Percentiles rank a stretch among this genome's conserved stretches.
These are phyloP conservation scores for Nitzschia palea DNA, from an alignment of 108 stramenopile genomes.

Conservation along the genomic window DNA sequence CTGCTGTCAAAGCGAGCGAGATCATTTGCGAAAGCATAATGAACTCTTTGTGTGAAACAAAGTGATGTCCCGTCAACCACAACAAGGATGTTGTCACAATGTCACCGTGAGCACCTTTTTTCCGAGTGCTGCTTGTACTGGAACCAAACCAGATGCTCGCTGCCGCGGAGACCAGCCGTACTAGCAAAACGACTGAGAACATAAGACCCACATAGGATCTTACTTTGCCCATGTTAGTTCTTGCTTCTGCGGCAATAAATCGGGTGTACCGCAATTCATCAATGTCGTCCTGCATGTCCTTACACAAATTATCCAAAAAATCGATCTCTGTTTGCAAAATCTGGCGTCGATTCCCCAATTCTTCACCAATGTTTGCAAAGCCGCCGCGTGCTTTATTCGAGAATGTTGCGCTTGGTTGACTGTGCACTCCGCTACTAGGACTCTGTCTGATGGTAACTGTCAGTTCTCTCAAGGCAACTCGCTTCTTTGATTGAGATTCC, in stretches of 20 bases:
- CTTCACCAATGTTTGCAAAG: slow-evolving; percentile 34
- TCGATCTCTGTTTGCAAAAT: slow-evolving; percentile 50
- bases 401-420: slow-evolving; percentile 7
- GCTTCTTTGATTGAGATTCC: slow-evolving; percentile 23
- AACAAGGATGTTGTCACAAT: slow-evolving; percentile 56
- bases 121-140: background rate
- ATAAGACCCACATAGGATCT: slow-evolving; percentile 50
- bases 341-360: slow-evolving; percentile 44
- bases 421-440: background rate
- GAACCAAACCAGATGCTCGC: slow-evolving; percentile 30
- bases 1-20: slow-evolving; percentile 62
- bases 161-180: slow-evolving; percentile 52
- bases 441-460: slow-evolving; percentile 5
- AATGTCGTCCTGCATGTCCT: slow-evolving; percentile 68
- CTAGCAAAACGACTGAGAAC: slow-evolving; percentile 64
- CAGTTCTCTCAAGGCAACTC: slow-evolving; percentile 8
- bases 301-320: slow-evolving; percentile 59
- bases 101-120: slow-evolving; percentile 31
- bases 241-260: slow-evolving; percentile 47
- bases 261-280: slow-evolving; percentile 68
- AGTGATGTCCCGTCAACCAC: slow-evolving; percentile 66
- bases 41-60: slow-evolving; percentile 55
- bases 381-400: background rate
- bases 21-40: slow-evolving; percentile 56
- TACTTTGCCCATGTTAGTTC: slow-evolving; percentile 55